Evolutionary conservation across 2,329 filamentous ascomycete species (phyloP), one percentile per base, ranked within the genome.

Genomic region (Dactylella cylindrospora): DNA sequence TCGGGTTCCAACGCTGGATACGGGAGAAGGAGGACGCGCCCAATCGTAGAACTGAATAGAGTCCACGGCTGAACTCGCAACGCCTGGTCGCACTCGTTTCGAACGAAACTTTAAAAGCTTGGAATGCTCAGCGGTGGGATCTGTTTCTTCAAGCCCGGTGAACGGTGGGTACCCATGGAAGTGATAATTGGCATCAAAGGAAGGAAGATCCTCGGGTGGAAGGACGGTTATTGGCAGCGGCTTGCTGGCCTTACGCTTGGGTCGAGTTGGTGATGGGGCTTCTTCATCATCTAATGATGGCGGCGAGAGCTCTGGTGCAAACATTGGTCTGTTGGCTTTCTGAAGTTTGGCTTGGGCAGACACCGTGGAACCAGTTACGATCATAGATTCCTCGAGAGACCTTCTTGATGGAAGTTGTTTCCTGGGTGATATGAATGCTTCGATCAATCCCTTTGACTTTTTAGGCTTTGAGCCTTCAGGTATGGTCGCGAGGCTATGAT

Each of bases 181-280:
- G 29, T 53, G 29, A 13, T 15, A 53, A 28, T 40, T 46, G 12
- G 52, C 55, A n/a, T 26, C 36, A 20, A 53, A 29, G 8, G 29
- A 8, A 15, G 47, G 25, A 20, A 26, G 26, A 9, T 61, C 55
- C 8, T 61, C 47, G 25, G 55, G 55, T 3, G 55, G 47, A 33
- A 61, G 47, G 26, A 61, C 55, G 5, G 55, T 61, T 17, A 61
- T 53, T 1, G 55, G 55, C n/a, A 61, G 47, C 22, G 55, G 55
- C 23, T 61, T 61, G 55, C 55, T 61, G 32, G 55, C 55, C 31
- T 61, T 61, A 15, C 55, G 55, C 17, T 61, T 61, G 1, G 55
- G 55, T 32, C 55, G 31, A 15, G 55, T 53, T 46, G 46, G 55
- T n/a, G 55, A 61, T 19, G 33, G 47, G 10, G 17, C 31, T 9